Conservation (phyloP, 352 stramenopile species). For the Globisporangium iwayamae region DNA sequence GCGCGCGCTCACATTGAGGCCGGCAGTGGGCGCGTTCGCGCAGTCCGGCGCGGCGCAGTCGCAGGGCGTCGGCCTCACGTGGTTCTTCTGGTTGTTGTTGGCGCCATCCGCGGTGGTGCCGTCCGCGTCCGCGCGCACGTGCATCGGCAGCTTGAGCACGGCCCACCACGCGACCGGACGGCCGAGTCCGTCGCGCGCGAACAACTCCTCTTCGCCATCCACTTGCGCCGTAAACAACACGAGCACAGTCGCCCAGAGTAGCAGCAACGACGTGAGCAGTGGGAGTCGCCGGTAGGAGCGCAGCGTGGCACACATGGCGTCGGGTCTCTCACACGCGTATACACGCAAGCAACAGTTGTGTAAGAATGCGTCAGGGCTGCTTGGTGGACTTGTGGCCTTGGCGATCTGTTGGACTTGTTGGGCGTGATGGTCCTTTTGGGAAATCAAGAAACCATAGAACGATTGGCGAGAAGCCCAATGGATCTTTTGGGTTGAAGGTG, state of each 20-base stretch:
- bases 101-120: neutral
- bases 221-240: constrained; percentile 4
- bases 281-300: neutral
- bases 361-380: neutral
- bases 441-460: neutral
- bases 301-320: neutral
- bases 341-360: neutral
- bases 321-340: neutral
- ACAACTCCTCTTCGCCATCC: constrained; percentile 16
- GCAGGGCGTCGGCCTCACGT: constrained; percentile 46
- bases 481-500: neutral
- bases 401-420: neutral
- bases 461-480: neutral
- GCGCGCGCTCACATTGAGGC: constrained; percentile 29
- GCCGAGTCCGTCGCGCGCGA: constrained; percentile 58
- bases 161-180: constrained; percentile 67
- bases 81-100: neutral
- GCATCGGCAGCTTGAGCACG: constrained; percentile 68
- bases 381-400: neutral
- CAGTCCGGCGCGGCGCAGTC: constrained; percentile 61
- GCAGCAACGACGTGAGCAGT: constrained; percentile 17
- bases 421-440: neutral
- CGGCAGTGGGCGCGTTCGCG: constrained; percentile 38
- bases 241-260: constrained; percentile 6
- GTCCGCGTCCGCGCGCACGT: constrained; percentile 24